Percentiles rank a stretch among this genome's conserved stretches.
Conservation (phyloP, 495 filamentous ascomycete genomes). For the Tetracladium marchalianum region DNA sequence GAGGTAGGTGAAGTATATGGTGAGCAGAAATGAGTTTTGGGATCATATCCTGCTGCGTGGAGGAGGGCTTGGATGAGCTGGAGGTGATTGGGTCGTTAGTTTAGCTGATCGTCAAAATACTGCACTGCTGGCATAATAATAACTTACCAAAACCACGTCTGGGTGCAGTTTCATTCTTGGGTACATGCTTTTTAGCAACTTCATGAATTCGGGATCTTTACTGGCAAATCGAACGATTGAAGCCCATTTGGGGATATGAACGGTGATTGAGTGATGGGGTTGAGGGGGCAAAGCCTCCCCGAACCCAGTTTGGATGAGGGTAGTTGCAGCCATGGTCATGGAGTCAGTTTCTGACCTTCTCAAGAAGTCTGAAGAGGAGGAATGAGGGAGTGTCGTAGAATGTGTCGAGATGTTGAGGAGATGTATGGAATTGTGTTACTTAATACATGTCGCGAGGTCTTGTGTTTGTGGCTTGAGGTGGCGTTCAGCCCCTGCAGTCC, state of each 20-base stretch:
- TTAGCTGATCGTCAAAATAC: background rate
- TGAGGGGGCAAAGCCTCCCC: constrained; percentile 32
- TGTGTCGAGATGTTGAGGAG: no score
- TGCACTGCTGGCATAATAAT: background rate
- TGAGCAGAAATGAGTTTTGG: constrained; percentile 16
- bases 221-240: constrained; percentile 20
- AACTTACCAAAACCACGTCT: constrained; percentile 17
- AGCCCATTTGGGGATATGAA: constrained; percentile 26
- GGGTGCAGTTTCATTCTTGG: constrained; percentile 30
- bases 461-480: no score
- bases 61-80: constrained; percentile 23
- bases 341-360: no score
- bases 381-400: no score
- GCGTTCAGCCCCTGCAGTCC: no score
- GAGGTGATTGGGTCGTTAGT: background rate
- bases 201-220: constrained; percentile 22
- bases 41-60: constrained; percentile 12
- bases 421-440: no score
- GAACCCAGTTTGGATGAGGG: constrained; percentile 22
- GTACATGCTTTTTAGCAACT: constrained; percentile 26
- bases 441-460: no score
- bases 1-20: constrained; percentile 20
- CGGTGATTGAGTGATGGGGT: constrained; percentile 30
- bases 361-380: no score
- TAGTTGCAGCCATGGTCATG: no score